Percentiles rank a stretch among this genome's conserved stretches.
phyloP scores from a whole-genome alignment of 495 filamentous ascomycete genomes.

The Podospora appendiculata region DNA sequence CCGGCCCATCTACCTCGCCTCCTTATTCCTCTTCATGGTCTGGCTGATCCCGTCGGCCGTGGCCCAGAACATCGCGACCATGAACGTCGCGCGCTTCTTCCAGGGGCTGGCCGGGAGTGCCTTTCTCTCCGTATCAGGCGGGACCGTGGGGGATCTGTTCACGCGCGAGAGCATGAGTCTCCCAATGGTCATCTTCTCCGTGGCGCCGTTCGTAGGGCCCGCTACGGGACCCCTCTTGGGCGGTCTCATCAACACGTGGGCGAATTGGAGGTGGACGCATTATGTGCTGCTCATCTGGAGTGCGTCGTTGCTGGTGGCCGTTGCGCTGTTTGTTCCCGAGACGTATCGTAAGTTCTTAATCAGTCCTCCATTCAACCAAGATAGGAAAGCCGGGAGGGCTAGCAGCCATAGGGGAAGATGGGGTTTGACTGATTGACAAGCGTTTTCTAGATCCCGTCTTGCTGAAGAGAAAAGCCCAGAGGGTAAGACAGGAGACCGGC shows the following conservation, averaged over 20 bases:
- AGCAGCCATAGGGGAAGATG: no score
- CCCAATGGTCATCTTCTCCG: conserved; percentile 59
- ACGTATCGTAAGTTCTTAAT: conserved; percentile 60
- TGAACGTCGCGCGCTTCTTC: conserved; percentile 78
- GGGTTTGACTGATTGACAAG: background rate
- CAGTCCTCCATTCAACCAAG: background rate
- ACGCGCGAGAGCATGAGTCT: conserved; percentile 60
- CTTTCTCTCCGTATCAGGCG: conserved; percentile 84
- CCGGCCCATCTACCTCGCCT: conserved; percentile 71
- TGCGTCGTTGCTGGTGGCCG: conserved; percentile 47
- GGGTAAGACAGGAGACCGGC: conserved; percentile 66
- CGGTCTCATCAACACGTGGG: conserved; percentile 64
- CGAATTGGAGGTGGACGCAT: conserved; percentile 84
- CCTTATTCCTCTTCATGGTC: conserved; percentile 72
- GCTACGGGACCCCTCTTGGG: conserved; percentile 50
- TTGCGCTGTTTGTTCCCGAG: conserved; percentile 76
- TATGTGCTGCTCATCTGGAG: conserved; percentile 82
- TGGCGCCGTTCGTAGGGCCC: conserved; percentile 70
- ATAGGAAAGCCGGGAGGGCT: background rate
- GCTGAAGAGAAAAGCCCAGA: conserved; percentile 64
- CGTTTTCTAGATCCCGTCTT: conserved; percentile 42
- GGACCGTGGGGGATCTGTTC: conserved; percentile 89
- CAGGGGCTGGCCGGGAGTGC: conserved; percentile 79
- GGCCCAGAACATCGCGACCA: conserved; percentile 72
- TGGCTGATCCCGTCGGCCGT: conserved; percentile 87